Base-by-base conservation (phyloP, 2,329 filamentous ascomycete genomes). In the Cadophora sp. region DNA sequence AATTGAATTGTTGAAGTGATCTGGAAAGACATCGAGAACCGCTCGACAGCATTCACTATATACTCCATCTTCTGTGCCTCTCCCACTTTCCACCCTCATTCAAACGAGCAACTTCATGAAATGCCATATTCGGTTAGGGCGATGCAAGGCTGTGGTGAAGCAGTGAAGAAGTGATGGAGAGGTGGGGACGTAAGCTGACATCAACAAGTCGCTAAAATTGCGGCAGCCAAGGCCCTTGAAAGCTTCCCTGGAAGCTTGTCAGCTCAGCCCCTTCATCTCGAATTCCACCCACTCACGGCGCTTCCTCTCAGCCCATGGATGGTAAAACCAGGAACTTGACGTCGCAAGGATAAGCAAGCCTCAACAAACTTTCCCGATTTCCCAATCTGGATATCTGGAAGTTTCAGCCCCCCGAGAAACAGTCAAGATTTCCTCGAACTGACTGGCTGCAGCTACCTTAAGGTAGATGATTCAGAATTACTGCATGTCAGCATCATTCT, bases 51-150 rank as follows among this genome's bases (percentile, higher is more conserved):
- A 51, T 27, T 14, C 22, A 30, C 48, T 30, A 51, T 51, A 51
- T 51, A 27, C 16, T 16, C 11, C 48, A 51, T 51, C 48, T 51
- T 39, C 36, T 39, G 48, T 27, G 48, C 48, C 48, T 51, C 48
- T 22, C 48, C 48, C 48, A 27, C 24, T 9, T 50, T 50, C 8
- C 20, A 4, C 30, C 48, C 2, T 39, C 36, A 39, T 6, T 39
- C 36, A 39, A 6, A 30, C 7, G 11, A 20, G 4, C 22, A 51
- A 18, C 22, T 27, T 51, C 27, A 11, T 51, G 48, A 14, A 24
- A 51, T 51, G 11, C 48, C 22, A 14, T 3, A 22, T 51, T 27
- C 13, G 9, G 9, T 51, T 27, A 51, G 22, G 13, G 48, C 48
- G 1, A 51, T 51, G 48, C 27, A 27, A 14, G 22, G 22, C 48